Base-by-base conservation (phyloP, 305 asterid species). In the Andrographis paniculata region DNA sequence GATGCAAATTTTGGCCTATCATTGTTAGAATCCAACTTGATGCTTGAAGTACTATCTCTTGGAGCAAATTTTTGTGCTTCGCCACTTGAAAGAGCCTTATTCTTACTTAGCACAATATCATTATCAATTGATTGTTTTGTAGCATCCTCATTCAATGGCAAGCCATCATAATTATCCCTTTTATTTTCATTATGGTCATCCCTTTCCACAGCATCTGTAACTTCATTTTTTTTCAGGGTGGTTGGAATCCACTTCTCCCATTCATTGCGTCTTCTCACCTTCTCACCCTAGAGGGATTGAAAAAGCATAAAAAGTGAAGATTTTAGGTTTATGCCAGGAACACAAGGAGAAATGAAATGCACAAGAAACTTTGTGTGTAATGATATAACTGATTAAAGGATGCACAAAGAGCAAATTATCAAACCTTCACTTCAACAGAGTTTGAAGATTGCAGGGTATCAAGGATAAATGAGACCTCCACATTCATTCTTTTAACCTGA, bases 371-470 rank as follows among this genome's bases (percentile, higher is more conserved):
- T 10, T 14, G 11, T n/a, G 14, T 11, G 14, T 1, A 31, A 10
- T 31, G 37, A 52, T 12, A 48, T 15, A 41, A 51, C 17, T 20
- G 10, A 57, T 16, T 16, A 20, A 21, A 42, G 23, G 49, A 27
- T 45, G 45, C 23, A 9, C 39, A 55, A 37, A 19, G 62, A 30
- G 54, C 40, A 36, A 44, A 38, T 43, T 22, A 53, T 30, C 45
- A 30, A 48, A 91, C 99, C 96, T 76, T 73, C 72, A 83, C 87
- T 83, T 91, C 96, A 63, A 91, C 49, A 39, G 83, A 70, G 65
- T 65, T 75, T 53, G 99, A 87, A 58, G 67, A 70, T 75, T 70
- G 79, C 75, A 91, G 69, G 22, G 96, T 78, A 56, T 79, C 82
- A 39, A 79, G 54, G 58, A 91, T 87, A 60, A 87, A 76, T 39